Evolutionary conservation across 1,284 basidiomycete species (phyloP).

Genomic region (Moesziomyces sp.): DNA sequence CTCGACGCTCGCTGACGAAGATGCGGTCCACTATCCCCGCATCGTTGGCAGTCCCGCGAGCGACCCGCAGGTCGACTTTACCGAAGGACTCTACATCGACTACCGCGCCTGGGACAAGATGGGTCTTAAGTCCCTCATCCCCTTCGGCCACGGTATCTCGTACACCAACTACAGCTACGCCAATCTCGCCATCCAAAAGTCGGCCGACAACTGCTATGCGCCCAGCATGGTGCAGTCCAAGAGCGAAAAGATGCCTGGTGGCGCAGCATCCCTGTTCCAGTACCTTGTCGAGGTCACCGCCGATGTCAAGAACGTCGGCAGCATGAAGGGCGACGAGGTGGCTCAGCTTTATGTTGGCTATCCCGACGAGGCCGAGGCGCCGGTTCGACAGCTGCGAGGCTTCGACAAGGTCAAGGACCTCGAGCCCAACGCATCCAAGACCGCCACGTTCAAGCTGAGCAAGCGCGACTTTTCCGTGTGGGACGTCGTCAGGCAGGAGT

Average conservation of each 20-base stretch:
- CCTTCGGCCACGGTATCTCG: slow-evolving; percentile 85
- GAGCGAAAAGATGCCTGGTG: slow-evolving; percentile 33
- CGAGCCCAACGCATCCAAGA: slow-evolving; percentile 19
- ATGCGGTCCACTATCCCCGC: slow-evolving; percentile 58
- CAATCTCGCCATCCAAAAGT: slow-evolving; percentile 26
- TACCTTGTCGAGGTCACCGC: slow-evolving; percentile 70
- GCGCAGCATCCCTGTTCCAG: slow-evolving; percentile 68
- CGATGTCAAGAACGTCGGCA: slow-evolving; percentile 70
- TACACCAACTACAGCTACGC: slow-evolving; percentile 77
- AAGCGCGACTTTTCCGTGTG: slow-evolving; percentile 50
- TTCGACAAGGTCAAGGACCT: slow-evolving; percentile 49
- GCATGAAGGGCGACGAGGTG: slow-evolving; percentile 69
- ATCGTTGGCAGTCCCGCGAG: slow-evolving; percentile 64
- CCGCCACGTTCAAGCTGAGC: slow-evolving; percentile 41
- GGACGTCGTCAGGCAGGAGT: slow-evolving; percentile 45
- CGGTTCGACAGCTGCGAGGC: slow-evolving; percentile 47
- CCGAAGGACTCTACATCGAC: slow-evolving; percentile 79
- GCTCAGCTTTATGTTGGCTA: slow-evolving; percentile 68
- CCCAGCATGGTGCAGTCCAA: slow-evolving; percentile 17
- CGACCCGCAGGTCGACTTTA: slow-evolving; percentile 73
- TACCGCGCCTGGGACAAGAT: slow-evolving; percentile 76
- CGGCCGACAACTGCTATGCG: slow-evolving; percentile 28
- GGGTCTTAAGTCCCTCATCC: slow-evolving; percentile 74
- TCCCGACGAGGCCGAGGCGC: slow-evolving; percentile 25
- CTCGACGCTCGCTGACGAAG: slow-evolving; percentile 26